Evolutionary conservation across 306 rosid genomes (phyloP).

Genomic region (Pterocarpus macrocarpus): DNA sequence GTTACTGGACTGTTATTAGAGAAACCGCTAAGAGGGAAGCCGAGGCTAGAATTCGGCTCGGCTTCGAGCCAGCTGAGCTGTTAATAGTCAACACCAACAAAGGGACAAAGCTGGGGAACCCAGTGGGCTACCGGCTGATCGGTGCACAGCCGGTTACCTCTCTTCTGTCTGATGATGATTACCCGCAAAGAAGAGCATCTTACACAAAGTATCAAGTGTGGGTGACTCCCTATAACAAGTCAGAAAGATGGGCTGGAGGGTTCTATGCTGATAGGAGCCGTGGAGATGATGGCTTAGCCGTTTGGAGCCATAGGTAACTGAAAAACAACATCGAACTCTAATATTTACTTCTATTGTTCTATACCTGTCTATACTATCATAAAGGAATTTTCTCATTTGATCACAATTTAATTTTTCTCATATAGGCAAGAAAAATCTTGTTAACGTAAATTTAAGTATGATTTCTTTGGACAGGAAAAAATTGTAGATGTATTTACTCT

Average conservation of each 20-base stretch:
- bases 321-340: not conserved
- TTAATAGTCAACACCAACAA: slow-evolving; percentile 72
- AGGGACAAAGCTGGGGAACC: slow-evolving; percentile 70
- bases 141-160: slow-evolving; percentile 66
- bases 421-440: no score
- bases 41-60: slow-evolving; percentile 65
- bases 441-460: no score
- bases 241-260: slow-evolving; percentile 87
- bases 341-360: no score
- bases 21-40: slow-evolving; percentile 71
- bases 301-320: slow-evolving; percentile 81
- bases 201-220: slow-evolving; percentile 79
- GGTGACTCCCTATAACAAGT: slow-evolving; percentile 86
- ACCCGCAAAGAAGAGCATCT: slow-evolving; percentile 74
- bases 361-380: no score
- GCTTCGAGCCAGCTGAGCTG: slow-evolving; percentile 70
- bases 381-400: no score
- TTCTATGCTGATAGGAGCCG: slow-evolving; percentile 81
- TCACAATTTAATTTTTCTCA: no score
- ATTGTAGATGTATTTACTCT: no score
- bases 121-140: slow-evolving; percentile 79
- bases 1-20: slow-evolving; percentile 77
- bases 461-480: no score
- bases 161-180: slow-evolving; percentile 73
- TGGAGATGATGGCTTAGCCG: slow-evolving; percentile 85